Percentiles rank a stretch among this genome's conserved stretches.
These are phyloP conservation scores for Fusarium albidum DNA, from an alignment of 2,329 filamentous ascomycete genomes.

Conservation along the genomic window DNA sequence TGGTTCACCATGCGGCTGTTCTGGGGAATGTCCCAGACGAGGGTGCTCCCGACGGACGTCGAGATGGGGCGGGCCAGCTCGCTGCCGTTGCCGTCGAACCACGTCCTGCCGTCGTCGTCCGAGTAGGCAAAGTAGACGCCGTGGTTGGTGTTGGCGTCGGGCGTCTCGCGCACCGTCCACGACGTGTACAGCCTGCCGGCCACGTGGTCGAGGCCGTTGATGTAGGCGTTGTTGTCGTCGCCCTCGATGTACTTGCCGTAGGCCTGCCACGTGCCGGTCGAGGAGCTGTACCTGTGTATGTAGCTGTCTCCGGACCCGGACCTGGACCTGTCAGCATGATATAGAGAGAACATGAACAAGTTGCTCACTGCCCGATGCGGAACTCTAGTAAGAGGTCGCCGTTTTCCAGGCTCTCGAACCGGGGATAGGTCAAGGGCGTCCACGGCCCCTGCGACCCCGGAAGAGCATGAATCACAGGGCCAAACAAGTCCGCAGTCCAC, in stretches of 20 bases:
- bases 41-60: conserved; percentile 13
- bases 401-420: conserved; percentile 17
- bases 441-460: conserved; percentile 18
- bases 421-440: conserved; percentile 22
- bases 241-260: conserved; percentile 29
- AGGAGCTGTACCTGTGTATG: conserved; percentile 30
- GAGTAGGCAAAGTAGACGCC: conserved; percentile 31
- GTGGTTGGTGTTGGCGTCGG: conserved; percentile 26
- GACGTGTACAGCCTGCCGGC: conserved; percentile 28
- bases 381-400: conserved; percentile 25
- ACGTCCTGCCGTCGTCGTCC: conserved; percentile 25
- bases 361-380: conserved; percentile 25
- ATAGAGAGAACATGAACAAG: rapidly evolving
- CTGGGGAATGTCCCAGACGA: conserved; percentile 25
- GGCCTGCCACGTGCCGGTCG: conserved; percentile 22
- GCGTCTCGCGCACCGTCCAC: conserved; percentile 28
- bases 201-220: conserved; percentile 21
- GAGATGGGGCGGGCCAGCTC: conserved; percentile 18
- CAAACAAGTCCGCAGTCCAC: conserved; percentile 23
- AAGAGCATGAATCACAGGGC: conserved; percentile 18
- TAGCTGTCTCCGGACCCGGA: conserved; percentile 29
- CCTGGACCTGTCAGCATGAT: not conserved
- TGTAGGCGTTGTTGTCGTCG: conserved; percentile 30
- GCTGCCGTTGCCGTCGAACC: conserved; percentile 21
- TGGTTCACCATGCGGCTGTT: conserved; percentile 32